Evolutionary conservation across 352 stramenopile genomes (phyloP).

Genomic region (Phytopythium sindhum): DNA sequence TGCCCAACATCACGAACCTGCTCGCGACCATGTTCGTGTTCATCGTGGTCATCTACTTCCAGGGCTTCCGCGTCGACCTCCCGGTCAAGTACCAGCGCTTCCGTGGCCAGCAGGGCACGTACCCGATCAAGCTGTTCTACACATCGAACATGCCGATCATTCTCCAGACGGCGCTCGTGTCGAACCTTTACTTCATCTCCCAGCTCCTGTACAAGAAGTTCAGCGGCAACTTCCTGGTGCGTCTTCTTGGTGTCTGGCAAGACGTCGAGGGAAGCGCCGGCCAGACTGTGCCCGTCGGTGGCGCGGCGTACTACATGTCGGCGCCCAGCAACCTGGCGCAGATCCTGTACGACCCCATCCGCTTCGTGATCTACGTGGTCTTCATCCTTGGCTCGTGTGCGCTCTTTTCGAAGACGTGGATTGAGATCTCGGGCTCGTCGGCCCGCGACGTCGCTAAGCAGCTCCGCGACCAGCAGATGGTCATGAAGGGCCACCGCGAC

Average conservation of each 20-base stretch:
- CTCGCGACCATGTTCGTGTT: slow-evolving; percentile 99
- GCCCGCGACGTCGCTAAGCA: slow-evolving; percentile 98
- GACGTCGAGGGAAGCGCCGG: slow-evolving; percentile 93
- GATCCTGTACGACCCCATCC: slow-evolving; percentile 98
- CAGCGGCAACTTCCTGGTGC: slow-evolving; percentile 97
- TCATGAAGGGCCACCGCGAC: slow-evolving; percentile 99
- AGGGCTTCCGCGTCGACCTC: slow-evolving; percentile 94
- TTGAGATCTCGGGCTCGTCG: slow-evolving; percentile 98
- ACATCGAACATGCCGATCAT: slow-evolving; percentile 99
- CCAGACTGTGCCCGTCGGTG: slow-evolving; percentile 95
- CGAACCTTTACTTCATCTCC: slow-evolving; percentile 99
- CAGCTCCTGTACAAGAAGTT: slow-evolving; percentile 99
- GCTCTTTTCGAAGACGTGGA: slow-evolving; percentile 99
- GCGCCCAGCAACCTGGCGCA: slow-evolving; percentile 94
- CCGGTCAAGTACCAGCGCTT: slow-evolving; percentile 99
- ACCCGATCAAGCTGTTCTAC: slow-evolving; percentile 99
- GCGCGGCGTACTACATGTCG: slow-evolving; percentile 98
- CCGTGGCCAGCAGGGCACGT: slow-evolving; percentile 97
- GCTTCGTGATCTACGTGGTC: slow-evolving; percentile 98
- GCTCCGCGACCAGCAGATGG: slow-evolving; percentile 98
- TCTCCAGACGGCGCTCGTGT: slow-evolving; percentile 97
- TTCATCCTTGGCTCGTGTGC: slow-evolving; percentile 99
- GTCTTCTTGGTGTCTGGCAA: slow-evolving; percentile 97
- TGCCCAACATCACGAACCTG: slow-evolving; percentile 99
- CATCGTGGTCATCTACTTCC: slow-evolving; percentile 99